Base-by-base conservation (phyloP, 1,284 basidiomycete genomes). In the Psilocybe mexicana region DNA sequence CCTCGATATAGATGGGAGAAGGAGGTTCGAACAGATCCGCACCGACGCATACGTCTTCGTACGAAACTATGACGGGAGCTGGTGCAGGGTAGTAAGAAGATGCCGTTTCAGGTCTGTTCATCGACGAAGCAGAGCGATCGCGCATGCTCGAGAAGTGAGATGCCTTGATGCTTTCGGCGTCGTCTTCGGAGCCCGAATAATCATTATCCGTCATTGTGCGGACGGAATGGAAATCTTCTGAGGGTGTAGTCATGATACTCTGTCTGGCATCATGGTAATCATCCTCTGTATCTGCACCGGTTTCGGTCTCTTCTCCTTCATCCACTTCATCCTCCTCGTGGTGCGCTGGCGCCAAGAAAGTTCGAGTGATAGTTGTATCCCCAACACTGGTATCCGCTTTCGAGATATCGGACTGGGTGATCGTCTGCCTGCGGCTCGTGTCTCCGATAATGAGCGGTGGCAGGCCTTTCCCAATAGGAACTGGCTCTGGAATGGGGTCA, bases 251-350 rank as follows among this genome's bases (percentile, higher is more conserved):
- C 40, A 79, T 77, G 43, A 89, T 81, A 58, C 88, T 92, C 70
- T 89, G 87, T 52, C 86, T 78, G 1, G 93, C 93, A 69, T 95
- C 93, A 24, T 90, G 84, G 68, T 92, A 96, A 60, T 92, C 89
- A 24, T 93, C 92, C 58, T 87, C 81, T 1, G 81, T 83, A 52
- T 86, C 87, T 5, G 85, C 87, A 68, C 79, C 82, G 1, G 77
- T 83, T 60, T 81, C 85, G 54, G 82, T 78, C n/a, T 80, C 83
- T 38, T 85, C 82, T 35, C 79, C 75, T 1, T 70, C 59, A 24
- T 75, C 74, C 10, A 73, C 74, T 4, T 80, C 78, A 3, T 71
- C 70, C n/a, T 75, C 75, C 18, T 72, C 72, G 1, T 68, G 70
- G 1, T 70, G 67, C 38, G 71, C 68, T 35, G 57, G 69, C 40